phyloP scores from a whole-genome alignment of 2,329 filamentous ascomycete genomes.

The Lachnellula hyalina region DNA sequence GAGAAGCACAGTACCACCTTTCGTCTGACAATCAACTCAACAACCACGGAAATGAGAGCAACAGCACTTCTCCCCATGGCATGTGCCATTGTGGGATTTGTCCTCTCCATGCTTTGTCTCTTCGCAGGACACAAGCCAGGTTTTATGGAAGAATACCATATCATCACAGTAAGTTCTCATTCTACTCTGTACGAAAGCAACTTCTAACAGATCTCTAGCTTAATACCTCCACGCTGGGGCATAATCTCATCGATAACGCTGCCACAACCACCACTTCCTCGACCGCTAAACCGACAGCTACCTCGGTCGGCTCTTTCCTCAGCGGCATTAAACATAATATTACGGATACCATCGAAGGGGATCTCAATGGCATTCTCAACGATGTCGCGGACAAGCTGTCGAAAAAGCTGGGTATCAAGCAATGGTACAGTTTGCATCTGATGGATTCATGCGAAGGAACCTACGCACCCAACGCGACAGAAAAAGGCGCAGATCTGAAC shows the following conservation, averaged over 20 bases:
- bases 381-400: slow-evolving; percentile 37
- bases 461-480: slow-evolving; percentile 32
- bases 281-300: slow-evolving; percentile 16
- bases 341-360: slow-evolving; percentile 32
- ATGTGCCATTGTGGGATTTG: slow-evolving; percentile 47
- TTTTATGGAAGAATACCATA: slow-evolving; percentile 51
- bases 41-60: slow-evolving; percentile 37
- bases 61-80: slow-evolving; percentile 44
- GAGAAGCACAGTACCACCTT: neutral
- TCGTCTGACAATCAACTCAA: neutral
- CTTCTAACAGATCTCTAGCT: slow-evolving; percentile 34
- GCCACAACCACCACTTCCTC: slow-evolving; percentile 17
- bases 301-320: slow-evolving; percentile 29
- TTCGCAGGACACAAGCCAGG: slow-evolving; percentile 53
- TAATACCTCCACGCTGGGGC: slow-evolving; percentile 52
- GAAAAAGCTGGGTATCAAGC: slow-evolving; percentile 46
- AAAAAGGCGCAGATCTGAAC: slow-evolving; percentile 41
- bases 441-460: slow-evolving; percentile 53
- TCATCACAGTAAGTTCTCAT: slow-evolving; percentile 45
- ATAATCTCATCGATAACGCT: slow-evolving; percentile 25
- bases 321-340: slow-evolving; percentile 34
- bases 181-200: neutral
- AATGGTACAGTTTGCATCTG: slow-evolving; percentile 58
- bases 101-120: slow-evolving; percentile 54
- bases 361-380: slow-evolving; percentile 33